Conservation (phyloP, 202 grass and related monocot genomes). For the Hordeum pubiflorum region DNA sequence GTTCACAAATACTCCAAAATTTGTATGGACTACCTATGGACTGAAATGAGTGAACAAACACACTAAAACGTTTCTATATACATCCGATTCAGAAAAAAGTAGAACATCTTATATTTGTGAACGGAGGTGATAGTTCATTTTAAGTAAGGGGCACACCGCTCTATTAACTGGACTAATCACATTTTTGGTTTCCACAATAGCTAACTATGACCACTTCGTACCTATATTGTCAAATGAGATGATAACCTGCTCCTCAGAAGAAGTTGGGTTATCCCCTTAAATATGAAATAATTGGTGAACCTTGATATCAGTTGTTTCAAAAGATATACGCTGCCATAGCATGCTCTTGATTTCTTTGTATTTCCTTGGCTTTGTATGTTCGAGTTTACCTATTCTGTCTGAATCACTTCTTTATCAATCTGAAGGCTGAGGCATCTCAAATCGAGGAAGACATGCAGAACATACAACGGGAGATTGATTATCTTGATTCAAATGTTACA, state of each 20-base stretch:
- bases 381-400: constrained; percentile 19
- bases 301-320: not conserved
- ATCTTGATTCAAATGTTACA: constrained; percentile 37
- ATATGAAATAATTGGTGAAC: not conserved
- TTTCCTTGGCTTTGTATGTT: constrained; percentile 18
- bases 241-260: not conserved
- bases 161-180: not conserved
- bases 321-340: not conserved
- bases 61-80: no score
- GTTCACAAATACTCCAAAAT: no score
- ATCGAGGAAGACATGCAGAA: constrained; percentile 43
- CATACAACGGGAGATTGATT: constrained; percentile 53
- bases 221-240: not conserved
- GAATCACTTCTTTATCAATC: constrained; percentile 33
- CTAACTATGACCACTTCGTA: not conserved
- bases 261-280: not conserved
- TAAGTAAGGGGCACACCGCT: not conserved
- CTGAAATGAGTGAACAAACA: no score
- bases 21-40: no score
- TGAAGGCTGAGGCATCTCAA: constrained; percentile 75
- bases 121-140: not conserved
- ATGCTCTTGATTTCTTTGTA: constrained; percentile 10
- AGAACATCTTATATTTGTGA: no score
- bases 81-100: no score
- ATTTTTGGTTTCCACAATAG: not conserved